A percentile compares a stretch with the other conserved stretches of the same genome.
phyloP scores from a whole-genome alignment of 78 protist genomes.

The Protostelium mycophagum region DNA sequence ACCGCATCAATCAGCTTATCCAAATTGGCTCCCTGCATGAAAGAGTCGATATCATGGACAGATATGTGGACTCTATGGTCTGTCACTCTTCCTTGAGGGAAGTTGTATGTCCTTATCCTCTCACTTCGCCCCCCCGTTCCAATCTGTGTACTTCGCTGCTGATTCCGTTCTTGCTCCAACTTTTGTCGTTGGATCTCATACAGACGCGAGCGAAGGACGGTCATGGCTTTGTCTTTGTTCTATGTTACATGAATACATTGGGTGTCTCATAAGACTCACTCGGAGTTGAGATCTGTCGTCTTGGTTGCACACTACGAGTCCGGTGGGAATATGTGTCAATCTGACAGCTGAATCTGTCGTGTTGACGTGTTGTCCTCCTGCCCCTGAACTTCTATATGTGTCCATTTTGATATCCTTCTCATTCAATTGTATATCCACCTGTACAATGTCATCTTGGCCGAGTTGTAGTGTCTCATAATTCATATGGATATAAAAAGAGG shows the following conservation, averaged over 20 bases:
- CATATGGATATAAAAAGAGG: no score
- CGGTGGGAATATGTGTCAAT: constrained; percentile 88
- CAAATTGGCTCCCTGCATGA: constrained; percentile 33
- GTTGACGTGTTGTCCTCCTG: constrained; percentile 95
- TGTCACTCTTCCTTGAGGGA: constrained; percentile 85
- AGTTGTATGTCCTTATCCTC: constrained; percentile 80
- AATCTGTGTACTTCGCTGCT: constrained; percentile 30
- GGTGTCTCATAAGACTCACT: neutral
- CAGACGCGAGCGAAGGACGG: constrained; percentile 51
- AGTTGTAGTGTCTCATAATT: no score
- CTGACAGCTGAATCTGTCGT: constrained; percentile 89
- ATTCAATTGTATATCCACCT: constrained; percentile 31
- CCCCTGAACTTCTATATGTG: constrained; percentile 70
- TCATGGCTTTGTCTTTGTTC: constrained; percentile 75
- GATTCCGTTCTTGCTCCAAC: constrained; percentile 15
- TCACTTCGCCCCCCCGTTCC: constrained; percentile 67
- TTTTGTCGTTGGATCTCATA: constrained; percentile 39
- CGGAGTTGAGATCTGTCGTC: constrained; percentile 83
- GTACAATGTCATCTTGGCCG: no score
- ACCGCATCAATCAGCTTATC: constrained; percentile 39
- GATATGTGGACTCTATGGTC: constrained; percentile 78
- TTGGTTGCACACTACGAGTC: constrained; percentile 65
- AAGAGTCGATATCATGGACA: constrained; percentile 9
- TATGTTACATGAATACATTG: neutral
- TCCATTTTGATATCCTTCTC: constrained; percentile 62